Base-by-base conservation (phyloP, 2,329 filamentous ascomycete genomes). In the Cladobotryum protrusum region DNA sequence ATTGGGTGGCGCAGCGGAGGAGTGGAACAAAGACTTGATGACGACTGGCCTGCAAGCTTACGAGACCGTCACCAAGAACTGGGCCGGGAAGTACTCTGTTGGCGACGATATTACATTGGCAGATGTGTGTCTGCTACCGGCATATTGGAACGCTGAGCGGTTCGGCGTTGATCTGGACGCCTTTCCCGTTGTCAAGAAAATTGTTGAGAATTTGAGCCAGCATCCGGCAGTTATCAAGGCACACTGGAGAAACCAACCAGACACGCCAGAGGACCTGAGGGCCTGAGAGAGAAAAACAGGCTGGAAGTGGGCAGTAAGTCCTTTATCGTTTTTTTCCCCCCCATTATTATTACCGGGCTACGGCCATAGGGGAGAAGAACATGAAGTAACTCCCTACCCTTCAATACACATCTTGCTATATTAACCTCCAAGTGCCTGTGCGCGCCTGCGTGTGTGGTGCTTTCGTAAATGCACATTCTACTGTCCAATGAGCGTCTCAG, bases 121-220 rank as follows among this genome's bases (percentile, higher is more conserved):
- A 3, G 82, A 85, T 63, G 72, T 76, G 24, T 78, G 73, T 56
- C 61, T 85, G 18, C 61, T 82, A 47, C 81, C 81, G 4, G 79
- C 79, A 0, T 69, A 78, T 20, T 81, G 80, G 73, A 76, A 74
- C 11, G 80, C 81, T 0, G 64, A 77, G 63, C 66, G 77, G 18
- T 77, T 75, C 48, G 76, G 73, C 0, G 73, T 85, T 19, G 73
- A 81, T 54, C 43, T 84, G 43, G 57, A 58, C 11, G 46, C 56
- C n/a, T 80, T 75, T 52, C 76, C 76, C 2, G 70, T 67, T 1
- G 66, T 82, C 4, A 61, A 59, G 45, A 66, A 59, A 47, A 63
- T 85, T 42, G 72, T 69, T 47, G 67, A 68, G 41, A 68, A 67
- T 39, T 50, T 83, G 56, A 71, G 73, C 56, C 56, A 63, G 56